Evolutionary conservation across 192 early-diverging fungal genomes (phyloP), one percentile per base, ranked within the genome.

Genomic region (Coemansia sp.): DNA sequence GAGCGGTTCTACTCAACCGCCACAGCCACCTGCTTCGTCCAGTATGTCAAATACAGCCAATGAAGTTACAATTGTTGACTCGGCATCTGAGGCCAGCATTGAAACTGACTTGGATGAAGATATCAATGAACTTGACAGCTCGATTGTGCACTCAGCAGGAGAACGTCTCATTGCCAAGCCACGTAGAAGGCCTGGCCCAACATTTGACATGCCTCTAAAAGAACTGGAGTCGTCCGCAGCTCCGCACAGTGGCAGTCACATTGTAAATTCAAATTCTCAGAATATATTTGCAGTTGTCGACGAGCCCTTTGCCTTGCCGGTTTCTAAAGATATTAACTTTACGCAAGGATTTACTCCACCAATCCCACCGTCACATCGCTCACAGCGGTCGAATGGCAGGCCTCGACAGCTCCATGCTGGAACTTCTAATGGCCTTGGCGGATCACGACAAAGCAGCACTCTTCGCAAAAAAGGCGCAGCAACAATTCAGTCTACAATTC

Each of bases 161-260:
- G 17, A 26, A 14, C 2, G 36, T 12, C 38, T 19, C 7, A 8
- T 11, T 1, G 15, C 63, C 0, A 31, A 25, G 23, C 31, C 62
- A 10, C 28, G 47, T 10, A 23, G 60, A n/a, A 53, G 51, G n/a
- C 55, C 49, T 2, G 50, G 67, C 1, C 58, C 68, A 7, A 69
- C 54, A 9, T 75, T 75, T 62, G 73, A 65, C 19, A 36, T 75
- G 28, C 60, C 73, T 2, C 42, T 75, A 5, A 48, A 48, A 19
- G 46, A 14, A 19, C 17, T 48, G 7, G 17, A 19, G 46, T 15
- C 46, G 19, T 5, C 46, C 6, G 46, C 17, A 44, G 42, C 42
- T 44, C 14, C 14, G 42, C 14, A 15, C 9, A 14, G 14, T 5
- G 14, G 2, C 14, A n/a, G 46, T 48, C n/a, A 0, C 46, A 48